Conservation (phyloP, 2,329 filamentous ascomycete species). For the Aspergillaceae sp. region DNA sequence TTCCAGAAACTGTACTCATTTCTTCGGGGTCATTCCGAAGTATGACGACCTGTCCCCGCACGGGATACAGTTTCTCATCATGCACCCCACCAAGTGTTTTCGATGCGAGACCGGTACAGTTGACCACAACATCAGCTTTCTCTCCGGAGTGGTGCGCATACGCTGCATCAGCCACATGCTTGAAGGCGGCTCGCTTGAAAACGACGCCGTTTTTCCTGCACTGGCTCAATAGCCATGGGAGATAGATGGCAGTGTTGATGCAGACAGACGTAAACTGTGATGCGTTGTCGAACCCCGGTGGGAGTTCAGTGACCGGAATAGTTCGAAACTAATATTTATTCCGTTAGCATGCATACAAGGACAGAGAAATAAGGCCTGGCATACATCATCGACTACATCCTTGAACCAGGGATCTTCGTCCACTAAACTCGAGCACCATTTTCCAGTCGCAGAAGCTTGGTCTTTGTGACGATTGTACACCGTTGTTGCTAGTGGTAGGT, state of each 20-base stretch:
- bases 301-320: conserved; percentile 48
- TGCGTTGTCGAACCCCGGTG: conserved; percentile 58
- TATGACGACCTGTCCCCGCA: conserved; percentile 71
- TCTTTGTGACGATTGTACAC: conserved; percentile 57
- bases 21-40: conserved; percentile 64
- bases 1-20: conserved; percentile 62
- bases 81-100: conserved; percentile 68
- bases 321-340: conserved; percentile 46
- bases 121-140: conserved; percentile 61
- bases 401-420: conserved; percentile 61
- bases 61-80: conserved; percentile 63
- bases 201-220: conserved; percentile 63
- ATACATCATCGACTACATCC: conserved; percentile 56
- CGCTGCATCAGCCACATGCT: conserved; percentile 61
- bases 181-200: conserved; percentile 52
- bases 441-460: conserved; percentile 39
- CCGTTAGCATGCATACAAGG: neutral
- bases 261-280: conserved; percentile 72
- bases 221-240: conserved; percentile 71
- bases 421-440: conserved; percentile 58
- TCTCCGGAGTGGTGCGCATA: conserved; percentile 44
- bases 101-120: conserved; percentile 70
- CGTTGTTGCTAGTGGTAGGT: conserved; percentile 24
- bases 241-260: conserved; percentile 78
- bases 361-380: neutral